phyloP scores from a whole-genome alignment of 495 filamentous ascomycete species.

The Lophiostoma macrostomum region DNA sequence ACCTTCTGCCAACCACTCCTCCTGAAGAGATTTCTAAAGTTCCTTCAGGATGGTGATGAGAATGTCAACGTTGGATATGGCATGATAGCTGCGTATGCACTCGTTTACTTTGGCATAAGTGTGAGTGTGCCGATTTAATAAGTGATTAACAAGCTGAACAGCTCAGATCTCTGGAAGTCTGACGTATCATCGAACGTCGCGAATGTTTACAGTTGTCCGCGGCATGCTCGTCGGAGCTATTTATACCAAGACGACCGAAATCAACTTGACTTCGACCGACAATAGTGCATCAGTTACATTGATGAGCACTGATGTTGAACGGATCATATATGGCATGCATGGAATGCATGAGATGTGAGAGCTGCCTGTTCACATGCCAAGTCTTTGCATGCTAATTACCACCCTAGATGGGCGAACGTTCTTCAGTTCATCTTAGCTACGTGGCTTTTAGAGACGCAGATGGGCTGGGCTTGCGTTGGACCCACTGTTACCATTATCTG shows the following conservation, averaged over 20 bases:
- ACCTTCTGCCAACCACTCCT: constrained; percentile 2
- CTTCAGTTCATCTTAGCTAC: constrained; percentile 59
- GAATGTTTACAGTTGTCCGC: too few relatives aligned
- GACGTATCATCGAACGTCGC: too few relatives aligned
- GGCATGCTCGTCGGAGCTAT: constrained; percentile 56
- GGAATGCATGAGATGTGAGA: constrained; percentile 41
- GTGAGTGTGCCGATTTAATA: too few relatives aligned
- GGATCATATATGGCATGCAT: constrained; percentile 37
- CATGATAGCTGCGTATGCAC: background rate
- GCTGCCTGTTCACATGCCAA: background rate
- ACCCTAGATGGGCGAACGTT: constrained; percentile 46
- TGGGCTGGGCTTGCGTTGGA: constrained; percentile 53
- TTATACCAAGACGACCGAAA: constrained; percentile 50
- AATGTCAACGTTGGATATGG: background rate
- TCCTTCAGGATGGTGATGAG: background rate
- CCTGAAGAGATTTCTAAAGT: background rate
- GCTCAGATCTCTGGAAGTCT: too few relatives aligned
- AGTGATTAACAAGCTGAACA: too few relatives aligned
- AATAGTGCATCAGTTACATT: constrained; percentile 56
- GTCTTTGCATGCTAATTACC: background rate
- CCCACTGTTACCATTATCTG: constrained; percentile 41
- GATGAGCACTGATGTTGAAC: constrained; percentile 53
- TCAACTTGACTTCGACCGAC: constrained; percentile 46
- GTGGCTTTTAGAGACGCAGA: constrained; percentile 54
- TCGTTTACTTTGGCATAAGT: constrained; percentile 7